Evolutionary conservation across 371 early-diverging fungal species (phyloP), one percentile per base, ranked within the genome.

Genomic region (Apophysomyces sp.): DNA sequence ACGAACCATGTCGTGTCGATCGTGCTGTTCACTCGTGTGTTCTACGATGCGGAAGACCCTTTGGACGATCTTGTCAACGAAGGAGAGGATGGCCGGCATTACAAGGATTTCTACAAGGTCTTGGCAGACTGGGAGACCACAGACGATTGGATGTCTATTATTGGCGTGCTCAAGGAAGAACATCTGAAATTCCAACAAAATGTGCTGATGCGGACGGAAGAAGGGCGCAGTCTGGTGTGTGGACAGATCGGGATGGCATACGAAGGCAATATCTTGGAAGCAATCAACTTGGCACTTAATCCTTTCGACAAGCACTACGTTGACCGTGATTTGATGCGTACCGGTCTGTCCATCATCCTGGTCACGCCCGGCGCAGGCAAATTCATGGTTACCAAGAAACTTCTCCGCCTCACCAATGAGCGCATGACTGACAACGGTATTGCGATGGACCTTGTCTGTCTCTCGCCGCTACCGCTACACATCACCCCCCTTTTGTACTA

Each of bases 1-100:
- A 87, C 94, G 49, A 98, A 98, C 72, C 98, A 98, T 69, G 89
- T 96, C n/a, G 96, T 98, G 4, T 93, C 96, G 0, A 89, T 98
- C 39, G 89, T 98, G 8, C 78, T 98, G 30, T 98, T 96, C 71
- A 86, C 96, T 4, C 88, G 98, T 3, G 85, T 95, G 24, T 89
- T 88, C 71, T 94, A 94, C 63, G 87, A 88, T 44, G 69, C 74
- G 15, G 76, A 82, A 27, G 86, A 85, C 60, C 71, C 77, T n/a
- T 57, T 72, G 5, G 73, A 74, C n/a, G 71, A 77, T 18, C 55
- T 69, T 7, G 76, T 82, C 5, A 76, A 71, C 40, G 68, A 83
- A 52, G 72, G 81, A 27, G 78, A 84, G 3, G 80, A 86, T 52
- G 85, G 86, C 1, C 74, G 86, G 2, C 85, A 78, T 57, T 93